Base-by-base conservation (phyloP, 2,329 filamentous ascomycete genomes). In the Aspergillus latus region DNA sequence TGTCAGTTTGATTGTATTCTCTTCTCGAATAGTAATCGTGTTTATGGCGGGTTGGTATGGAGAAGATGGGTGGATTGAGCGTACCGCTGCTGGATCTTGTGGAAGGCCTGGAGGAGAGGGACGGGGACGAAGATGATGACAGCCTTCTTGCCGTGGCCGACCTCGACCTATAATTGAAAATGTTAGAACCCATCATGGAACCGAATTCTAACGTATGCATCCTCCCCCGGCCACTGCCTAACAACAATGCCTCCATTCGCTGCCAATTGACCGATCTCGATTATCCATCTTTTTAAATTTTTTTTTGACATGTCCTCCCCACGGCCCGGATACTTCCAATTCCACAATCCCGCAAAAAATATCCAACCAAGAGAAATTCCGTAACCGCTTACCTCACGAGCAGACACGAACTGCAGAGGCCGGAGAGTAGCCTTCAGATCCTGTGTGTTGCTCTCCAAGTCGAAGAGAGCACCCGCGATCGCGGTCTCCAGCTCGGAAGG, bases 51-150 rank as follows among this genome's bases (percentile, higher is more conserved):
- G 43, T 39, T 37, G 34, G 39, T 29, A 21, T 42, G 16, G 16
- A 48, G 40, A 28, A 28, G 43, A 28, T 9, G 40, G 40, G 37
- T 8, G 37, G 43, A 42, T 34, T 42, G 39, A 29, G 47, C 88
- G 82, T 92, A 97, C 93, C 94, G 92, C 86, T 97, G 94, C 88
- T 99, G 94, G 78, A 96, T 91, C 78, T 94, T 92, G 90, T 97
- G 94, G 91, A 97, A 99, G 80, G 90, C 90, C 80, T 88, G 84
- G 80, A 99, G 91, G 81, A 95, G 91, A 82, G 94, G 94, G 80
- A 99, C 94, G 79, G 94, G 94, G 86, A 99, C 94, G 90, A 99
- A 99, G 90, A 99, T 96, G 86, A 96, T 93, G 85, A 99, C 94
- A 78, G 94, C 94, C 89, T 97, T 99, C 88, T 96, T 96, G 88